Conservation (phyloP, 192 early-diverging fungal species). For the Diversispora epigaea region DNA sequence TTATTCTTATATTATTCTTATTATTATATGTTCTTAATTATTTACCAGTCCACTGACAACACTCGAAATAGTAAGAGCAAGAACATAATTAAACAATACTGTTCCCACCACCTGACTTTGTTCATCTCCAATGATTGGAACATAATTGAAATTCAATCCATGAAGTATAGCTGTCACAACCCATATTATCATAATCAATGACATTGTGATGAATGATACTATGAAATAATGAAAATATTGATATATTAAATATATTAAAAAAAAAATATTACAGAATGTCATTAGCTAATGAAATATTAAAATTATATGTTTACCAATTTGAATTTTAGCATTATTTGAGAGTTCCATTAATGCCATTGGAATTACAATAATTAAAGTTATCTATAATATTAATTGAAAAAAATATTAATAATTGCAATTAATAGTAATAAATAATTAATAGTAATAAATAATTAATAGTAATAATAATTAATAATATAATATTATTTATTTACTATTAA, state of each 20-base stretch:
- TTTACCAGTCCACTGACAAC: slow-evolving; percentile 62
- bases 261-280: too few species aligned
- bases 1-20: neutral
- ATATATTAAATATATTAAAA: too few species aligned
- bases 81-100: slow-evolving; percentile 73
- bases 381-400: neutral
- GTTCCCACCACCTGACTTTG: slow-evolving; percentile 57
- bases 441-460: too few species aligned
- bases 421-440: too few species aligned
- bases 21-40: neutral
- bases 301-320: neutral
- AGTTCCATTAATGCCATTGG: neutral
- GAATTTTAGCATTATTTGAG: neutral
- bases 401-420: too few species aligned
- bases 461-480: neutral
- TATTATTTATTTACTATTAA: slow-evolving; percentile 7
- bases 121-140: slow-evolving; percentile 55
- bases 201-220: slow-evolving; percentile 57
- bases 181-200: slow-evolving; percentile 56
- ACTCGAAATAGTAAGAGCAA: slow-evolving; percentile 65
- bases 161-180: slow-evolving; percentile 51
- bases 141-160: slow-evolving; percentile 45
- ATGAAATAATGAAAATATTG: slow-evolving; percentile 13
- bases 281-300: too few species aligned
- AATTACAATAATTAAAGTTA: neutral